Evolutionary conservation across 108 stramenopile genomes (phyloP), one percentile per base, ranked within the genome.

Genomic region (Schizochytrium sp.): DNA sequence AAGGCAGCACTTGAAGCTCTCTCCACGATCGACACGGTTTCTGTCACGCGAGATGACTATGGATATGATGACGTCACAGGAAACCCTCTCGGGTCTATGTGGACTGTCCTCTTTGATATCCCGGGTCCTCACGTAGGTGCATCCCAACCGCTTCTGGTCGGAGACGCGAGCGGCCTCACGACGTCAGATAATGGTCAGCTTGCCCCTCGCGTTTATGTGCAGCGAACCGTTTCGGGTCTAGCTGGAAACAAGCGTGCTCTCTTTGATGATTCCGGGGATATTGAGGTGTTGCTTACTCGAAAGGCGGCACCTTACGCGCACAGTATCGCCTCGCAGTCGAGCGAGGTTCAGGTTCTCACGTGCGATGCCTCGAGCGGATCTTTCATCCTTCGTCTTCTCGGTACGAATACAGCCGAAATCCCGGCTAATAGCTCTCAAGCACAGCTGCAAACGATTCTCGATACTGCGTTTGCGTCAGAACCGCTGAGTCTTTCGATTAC

Each of bases 1-100:
- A 72, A 92, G 29, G 63, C 83, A 6, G 92, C 95, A 3, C 89
- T 96, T 5, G 94, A 95, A 51, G 89, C 63, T 6, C 90, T 95
- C 8, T 44, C 87, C 43, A 90, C 90, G 19, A 88, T 95, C 25
- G 94, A 94, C 4, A 91, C 88, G 4, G 93, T 96, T 6, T 72
- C 72, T 21, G 95, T 96, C 5, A 88, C 59, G 72, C 88, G 53
- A 23, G 29, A 45, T 14, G 87, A 19, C 19, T 23, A 48, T 5
- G 89, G 89, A 14, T 58, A 57, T 8, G 58, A 60, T 44, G 5
- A 5, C 21, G 41, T 6, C 25, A 12, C 6, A 8, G 18, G 14
- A 23, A 14, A 41, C 18, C 14, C 63, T 6, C 63, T 69, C 41
- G 63, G 63, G 12, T 69, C 63, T 2, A 28, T 69, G 6, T 69